Base-by-base conservation (phyloP, 2,329 filamentous ascomycete species). In the Ilyonectria robusta region DNA sequence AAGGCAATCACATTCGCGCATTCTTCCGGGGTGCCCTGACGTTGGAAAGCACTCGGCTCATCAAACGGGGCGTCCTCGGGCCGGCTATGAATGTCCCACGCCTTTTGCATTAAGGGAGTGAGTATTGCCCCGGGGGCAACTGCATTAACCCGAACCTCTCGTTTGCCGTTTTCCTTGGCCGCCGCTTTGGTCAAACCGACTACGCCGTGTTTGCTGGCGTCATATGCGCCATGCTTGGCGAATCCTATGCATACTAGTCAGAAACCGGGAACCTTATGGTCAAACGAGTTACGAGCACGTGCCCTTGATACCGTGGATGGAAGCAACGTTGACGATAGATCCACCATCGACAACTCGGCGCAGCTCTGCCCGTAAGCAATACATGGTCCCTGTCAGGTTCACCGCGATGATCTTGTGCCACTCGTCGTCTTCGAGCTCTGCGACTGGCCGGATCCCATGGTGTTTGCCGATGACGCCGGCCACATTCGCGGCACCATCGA, bases 261-360 rank as follows among this genome's bases (percentile, higher is more conserved):
- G 67, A 65, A 57, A 53, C 17, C 31, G 17, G 47, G 58, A 40
- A 23, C 19, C 17, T 46, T 65, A 9, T 19, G 26, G 31, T 46
- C 23, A 42, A 57, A 33, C 7, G 19, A 60, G 42, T 37, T 61
- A 46, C 23, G 40, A 50, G 19, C 51, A 75, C 77, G 15, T 72
- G 72, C 87, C 87, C 42, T 86, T 84, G 37, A 86, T 72, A 33
- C 78, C 78, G 59, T 80, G 78, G 59, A 81, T 85, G 50, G 85
- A 88, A 29, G 85, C 81, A 31, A 87, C 81, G 73, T 88, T 90
- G 60, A 91, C 88, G 72, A 91, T 89, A 66, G 87, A 88, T 8
- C 87, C 87, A 2, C 85, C 83, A 40, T 79, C 70, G 31, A 62
- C 70, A 55, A 79, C 74, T 47, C 70, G 82, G 76, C 23, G 81